Evolutionary conservation across 768 basidiomycete species (phyloP).

Genomic region (Podaxis sp.): DNA sequence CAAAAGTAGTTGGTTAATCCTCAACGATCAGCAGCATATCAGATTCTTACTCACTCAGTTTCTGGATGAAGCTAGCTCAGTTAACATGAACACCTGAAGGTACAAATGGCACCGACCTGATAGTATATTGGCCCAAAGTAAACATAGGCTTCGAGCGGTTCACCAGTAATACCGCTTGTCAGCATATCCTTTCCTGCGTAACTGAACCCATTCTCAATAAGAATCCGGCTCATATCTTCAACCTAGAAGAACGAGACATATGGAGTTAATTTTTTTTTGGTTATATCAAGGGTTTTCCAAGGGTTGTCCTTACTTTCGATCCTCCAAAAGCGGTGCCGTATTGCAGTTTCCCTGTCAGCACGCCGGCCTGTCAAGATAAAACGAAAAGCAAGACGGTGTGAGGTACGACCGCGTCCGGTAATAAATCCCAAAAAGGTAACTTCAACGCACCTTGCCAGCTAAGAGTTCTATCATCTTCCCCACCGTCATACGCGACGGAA

Average conservation of each 20-base stretch:
- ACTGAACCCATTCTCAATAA: slow-evolving; percentile 93
- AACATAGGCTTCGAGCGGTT: slow-evolving; percentile 94
- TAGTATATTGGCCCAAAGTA: slow-evolving; percentile 99
- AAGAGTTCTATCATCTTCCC: slow-evolving; percentile 99
- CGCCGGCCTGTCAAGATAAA: slow-evolving; percentile 66
- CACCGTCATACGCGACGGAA: slow-evolving; percentile 99
- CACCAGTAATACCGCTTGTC: slow-evolving; percentile 96
- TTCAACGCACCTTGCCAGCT: slow-evolving; percentile 75
- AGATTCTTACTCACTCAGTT: slow-evolving; percentile 72
- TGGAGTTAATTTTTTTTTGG: slow-evolving; percentile 10
- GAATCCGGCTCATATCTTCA: slow-evolving; percentile 96
- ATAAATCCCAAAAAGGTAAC: slow-evolving; percentile 12
- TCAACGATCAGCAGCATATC: neutral
- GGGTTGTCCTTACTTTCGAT: slow-evolving; percentile 65
- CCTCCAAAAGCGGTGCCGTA: slow-evolving; percentile 98
- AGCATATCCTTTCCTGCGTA: slow-evolving; percentile 99
- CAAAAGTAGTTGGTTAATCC: slow-evolving; percentile 2
- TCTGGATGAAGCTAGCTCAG: slow-evolving; percentile 44
- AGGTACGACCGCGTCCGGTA: slow-evolving; percentile 9
- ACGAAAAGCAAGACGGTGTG: slow-evolving; percentile 9
- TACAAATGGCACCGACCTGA: slow-evolving; percentile 53
- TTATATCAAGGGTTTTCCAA: slow-evolving; percentile 9
- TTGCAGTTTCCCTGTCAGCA: slow-evolving; percentile 83
- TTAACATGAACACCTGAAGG: neutral
- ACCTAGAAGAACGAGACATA: slow-evolving; percentile 46